Evolutionary conservation across 1,284 basidiomycete species (phyloP).

Genomic region (Fistulinella cinereoalba): DNA sequence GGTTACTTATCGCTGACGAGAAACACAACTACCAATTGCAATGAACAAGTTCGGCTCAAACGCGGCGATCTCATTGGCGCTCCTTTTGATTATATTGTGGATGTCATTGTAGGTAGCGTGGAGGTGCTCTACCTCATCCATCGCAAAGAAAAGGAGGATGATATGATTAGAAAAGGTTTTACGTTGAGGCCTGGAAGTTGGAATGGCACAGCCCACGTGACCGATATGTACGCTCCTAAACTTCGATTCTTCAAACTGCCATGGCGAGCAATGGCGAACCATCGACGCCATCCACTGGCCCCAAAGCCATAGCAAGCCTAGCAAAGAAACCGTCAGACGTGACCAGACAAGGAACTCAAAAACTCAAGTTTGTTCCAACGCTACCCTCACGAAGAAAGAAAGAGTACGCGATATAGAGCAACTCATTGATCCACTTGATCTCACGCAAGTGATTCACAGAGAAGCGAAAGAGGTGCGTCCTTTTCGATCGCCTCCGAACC

Average conservation of each 20-base stretch:
- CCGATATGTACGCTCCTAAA: not conserved
- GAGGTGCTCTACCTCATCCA: slow-evolving; percentile 56
- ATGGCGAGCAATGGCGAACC: slow-evolving; percentile 23
- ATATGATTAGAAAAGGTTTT: too few species aligned
- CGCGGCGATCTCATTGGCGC: slow-evolving; percentile 59
- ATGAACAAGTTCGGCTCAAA: slow-evolving; percentile 80
- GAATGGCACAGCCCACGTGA: too few species aligned
- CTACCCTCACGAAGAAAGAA: slow-evolving; percentile 69
- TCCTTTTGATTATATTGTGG: slow-evolving; percentile 72
- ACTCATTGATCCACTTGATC: slow-evolving; percentile 5
- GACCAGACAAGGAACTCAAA: slow-evolving; percentile 67
- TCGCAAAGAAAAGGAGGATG: slow-evolving; percentile 16
- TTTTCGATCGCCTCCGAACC: not conserved
- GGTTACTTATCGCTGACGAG: not conserved
- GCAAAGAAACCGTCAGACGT: slow-evolving; percentile 69
- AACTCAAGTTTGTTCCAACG: slow-evolving; percentile 77
- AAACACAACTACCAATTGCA: slow-evolving; percentile 51
- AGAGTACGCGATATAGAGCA: slow-evolving; percentile 51
- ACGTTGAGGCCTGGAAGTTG: too few species aligned
- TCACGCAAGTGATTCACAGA: slow-evolving; percentile 24
- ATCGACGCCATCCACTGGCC: slow-evolving; percentile 16
- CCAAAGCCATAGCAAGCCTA: slow-evolving; percentile 68
- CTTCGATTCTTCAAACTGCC: too few species aligned
- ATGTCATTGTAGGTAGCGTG: slow-evolving; percentile 82
- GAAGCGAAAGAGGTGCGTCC: slow-evolving; percentile 44